These are phyloP conservation scores for Trichosanthes truncata DNA, from an alignment of 306 rosid species.

Conservation along the genomic window DNA sequence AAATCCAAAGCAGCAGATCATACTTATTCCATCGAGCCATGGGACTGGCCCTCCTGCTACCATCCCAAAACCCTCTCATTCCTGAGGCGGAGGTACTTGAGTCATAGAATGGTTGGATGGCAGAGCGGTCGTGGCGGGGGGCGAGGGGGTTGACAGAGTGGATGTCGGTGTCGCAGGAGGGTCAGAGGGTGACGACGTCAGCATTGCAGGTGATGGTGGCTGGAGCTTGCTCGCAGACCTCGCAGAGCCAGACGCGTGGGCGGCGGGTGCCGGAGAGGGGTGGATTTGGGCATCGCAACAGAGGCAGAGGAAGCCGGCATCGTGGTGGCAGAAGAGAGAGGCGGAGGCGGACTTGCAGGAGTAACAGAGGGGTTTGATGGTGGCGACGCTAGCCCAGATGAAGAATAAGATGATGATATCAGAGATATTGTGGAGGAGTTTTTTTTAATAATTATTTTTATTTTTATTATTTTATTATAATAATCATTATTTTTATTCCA, in stretches of 20 bases:
- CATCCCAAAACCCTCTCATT: too few species aligned
- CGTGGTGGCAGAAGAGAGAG: slow-evolving; percentile 51
- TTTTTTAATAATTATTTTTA: too few species aligned
- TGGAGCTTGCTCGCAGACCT: slow-evolving; percentile 88
- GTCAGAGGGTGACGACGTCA: slow-evolving; percentile 77
- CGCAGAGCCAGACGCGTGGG: slow-evolving; percentile 87
- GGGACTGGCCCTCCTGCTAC: too few species aligned
- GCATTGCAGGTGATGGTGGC: slow-evolving; percentile 89
- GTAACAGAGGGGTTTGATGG: slow-evolving; percentile 38
- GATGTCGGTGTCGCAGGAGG: slow-evolving; percentile 78
- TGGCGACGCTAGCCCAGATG: slow-evolving; percentile 27
- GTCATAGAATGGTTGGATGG: slow-evolving; percentile 70
- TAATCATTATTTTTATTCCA: too few species aligned
- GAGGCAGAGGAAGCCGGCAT: slow-evolving; percentile 62
- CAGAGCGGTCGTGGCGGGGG: slow-evolving; percentile 77
- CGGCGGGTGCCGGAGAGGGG: slow-evolving; percentile 46
- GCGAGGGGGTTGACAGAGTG: slow-evolving; percentile 91
- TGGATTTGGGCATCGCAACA: slow-evolving; percentile 62
- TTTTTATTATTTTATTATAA: too few species aligned
- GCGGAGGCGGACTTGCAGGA: slow-evolving; percentile 53
- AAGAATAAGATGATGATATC: too few species aligned
- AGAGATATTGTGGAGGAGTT: too few species aligned
- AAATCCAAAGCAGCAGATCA: too few species aligned
- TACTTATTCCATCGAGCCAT: too few species aligned
- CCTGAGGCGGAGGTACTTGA: slow-evolving; percentile 37